A percentile compares a stretch with the other conserved stretches of the same genome.
phyloP scores from a whole-genome alignment of 1,284 basidiomycete genomes.

The Entoloma clypeatum region DNA sequence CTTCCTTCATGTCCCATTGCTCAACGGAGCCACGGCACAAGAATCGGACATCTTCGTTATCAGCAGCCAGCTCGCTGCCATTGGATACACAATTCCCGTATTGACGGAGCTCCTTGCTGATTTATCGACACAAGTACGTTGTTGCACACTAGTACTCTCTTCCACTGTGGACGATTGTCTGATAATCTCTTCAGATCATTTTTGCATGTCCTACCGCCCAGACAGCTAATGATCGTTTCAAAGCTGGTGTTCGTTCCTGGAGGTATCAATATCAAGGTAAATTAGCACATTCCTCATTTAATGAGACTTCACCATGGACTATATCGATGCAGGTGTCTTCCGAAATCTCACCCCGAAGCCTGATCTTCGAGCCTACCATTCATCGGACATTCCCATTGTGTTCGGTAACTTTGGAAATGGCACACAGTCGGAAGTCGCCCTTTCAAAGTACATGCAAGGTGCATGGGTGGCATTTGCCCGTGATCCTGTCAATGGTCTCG shows the following conservation, averaged over 20 bases:
- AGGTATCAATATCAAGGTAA: constrained; percentile 34
- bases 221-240: constrained; percentile 20
- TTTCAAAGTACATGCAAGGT: constrained; percentile 28
- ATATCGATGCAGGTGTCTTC: constrained; percentile 26
- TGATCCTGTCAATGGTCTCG: constrained; percentile 26
- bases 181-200: constrained; percentile 11
- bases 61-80: constrained; percentile 15
- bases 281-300: background rate
- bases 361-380: constrained; percentile 32
- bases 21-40: constrained; percentile 23
- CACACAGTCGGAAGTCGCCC: constrained; percentile 22
- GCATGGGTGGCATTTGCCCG: constrained; percentile 34
- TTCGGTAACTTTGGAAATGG: constrained; percentile 28
- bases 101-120: constrained; percentile 25
- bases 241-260: constrained; percentile 28
- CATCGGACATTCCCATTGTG: constrained; percentile 30
- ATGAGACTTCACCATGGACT: background rate
- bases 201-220: constrained; percentile 26
- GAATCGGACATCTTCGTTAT: constrained; percentile 20
- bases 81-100: constrained; percentile 20
- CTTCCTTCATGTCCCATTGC: constrained; percentile 27
- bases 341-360: constrained; percentile 27
- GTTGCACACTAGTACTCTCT: background rate
- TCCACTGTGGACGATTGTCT: background rate
- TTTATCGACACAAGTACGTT: constrained; percentile 22